These are phyloP conservation scores for Catharanthus roseus DNA, from an alignment of 257 asterid genomes.

Conservation along the genomic window DNA sequence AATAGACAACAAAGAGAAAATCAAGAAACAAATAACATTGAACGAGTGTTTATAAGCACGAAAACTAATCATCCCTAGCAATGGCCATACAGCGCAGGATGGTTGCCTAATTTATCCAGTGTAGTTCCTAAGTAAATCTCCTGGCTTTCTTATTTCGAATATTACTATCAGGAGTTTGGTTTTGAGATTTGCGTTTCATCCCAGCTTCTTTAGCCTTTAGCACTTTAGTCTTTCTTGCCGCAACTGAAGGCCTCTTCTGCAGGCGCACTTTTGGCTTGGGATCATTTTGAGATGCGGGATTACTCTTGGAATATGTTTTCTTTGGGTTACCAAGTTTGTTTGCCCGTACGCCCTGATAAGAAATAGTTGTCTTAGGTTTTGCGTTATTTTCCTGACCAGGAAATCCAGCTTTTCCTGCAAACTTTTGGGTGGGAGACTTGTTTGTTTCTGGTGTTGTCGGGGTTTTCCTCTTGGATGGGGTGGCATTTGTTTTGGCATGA, in stretches of 20 bases:
- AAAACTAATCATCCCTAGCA: too few relatives aligned
- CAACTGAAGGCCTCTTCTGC: conserved; percentile 76
- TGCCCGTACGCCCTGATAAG: conserved; percentile 84
- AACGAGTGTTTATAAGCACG: too few relatives aligned
- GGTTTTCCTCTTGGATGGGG: conserved; percentile 45
- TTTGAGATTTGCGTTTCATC: conserved; percentile 53
- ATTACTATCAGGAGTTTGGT: conserved; percentile 35
- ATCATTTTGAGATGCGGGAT: conserved; percentile 21
- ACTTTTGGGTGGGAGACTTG: conserved; percentile 37
- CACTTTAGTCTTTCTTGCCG: conserved; percentile 67
- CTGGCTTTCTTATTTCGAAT: conserved; percentile 7
- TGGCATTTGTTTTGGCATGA: conserved; percentile 44
- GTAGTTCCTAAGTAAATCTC: neutral
- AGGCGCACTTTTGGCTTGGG: conserved; percentile 20
- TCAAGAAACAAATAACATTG: too few relatives aligned
- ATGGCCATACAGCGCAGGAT: too few relatives aligned
- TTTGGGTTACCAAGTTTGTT: conserved; percentile 67
- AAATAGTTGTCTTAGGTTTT: conserved; percentile 24
- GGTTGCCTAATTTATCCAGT: too few relatives aligned
- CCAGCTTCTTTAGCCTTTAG: conserved; percentile 43
- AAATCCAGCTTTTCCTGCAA: conserved; percentile 25
- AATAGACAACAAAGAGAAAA: too few relatives aligned
- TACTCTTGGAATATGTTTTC: conserved; percentile 38
- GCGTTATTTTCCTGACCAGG: conserved; percentile 26
- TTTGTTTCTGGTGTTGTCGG: conserved; percentile 30